Conservation (phyloP, 176 grass and related monocot species). For the Oryza australiensis region DNA sequence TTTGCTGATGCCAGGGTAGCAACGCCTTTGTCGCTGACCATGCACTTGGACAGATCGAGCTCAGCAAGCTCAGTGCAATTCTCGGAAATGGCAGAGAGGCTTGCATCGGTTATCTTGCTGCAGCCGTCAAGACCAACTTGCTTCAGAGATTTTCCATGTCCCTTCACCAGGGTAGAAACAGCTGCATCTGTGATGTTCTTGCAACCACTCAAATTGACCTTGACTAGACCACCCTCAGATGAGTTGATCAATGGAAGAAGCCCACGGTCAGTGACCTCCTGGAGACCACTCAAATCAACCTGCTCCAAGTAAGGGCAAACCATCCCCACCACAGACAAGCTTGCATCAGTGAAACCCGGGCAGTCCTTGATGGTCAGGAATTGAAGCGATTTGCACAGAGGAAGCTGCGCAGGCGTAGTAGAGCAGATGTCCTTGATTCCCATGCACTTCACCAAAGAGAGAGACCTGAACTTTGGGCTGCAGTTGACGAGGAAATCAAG, state of each 20-base stretch:
- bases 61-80: slow-evolving; percentile 62
- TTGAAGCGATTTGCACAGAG: slow-evolving; percentile 63
- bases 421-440: slow-evolving; percentile 69
- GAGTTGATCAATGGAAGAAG: slow-evolving; percentile 67
- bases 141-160: slow-evolving; percentile 80
- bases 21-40: slow-evolving; percentile 70
- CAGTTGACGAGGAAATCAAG: slow-evolving; percentile 67
- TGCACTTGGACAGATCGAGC: slow-evolving; percentile 81
- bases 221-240: slow-evolving; percentile 56
- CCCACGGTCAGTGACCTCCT: slow-evolving; percentile 62
- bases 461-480: slow-evolving; percentile 58
- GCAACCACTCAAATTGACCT: slow-evolving; percentile 77
- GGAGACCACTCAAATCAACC: slow-evolving; percentile 71
- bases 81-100: slow-evolving; percentile 55
- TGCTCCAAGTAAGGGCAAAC: slow-evolving; percentile 86
- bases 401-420: slow-evolving; percentile 54
- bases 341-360: slow-evolving; percentile 79
- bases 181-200: slow-evolving; percentile 80
- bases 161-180: slow-evolving; percentile 64
- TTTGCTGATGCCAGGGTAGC: slow-evolving; percentile 59
- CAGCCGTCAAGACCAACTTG: slow-evolving; percentile 81
- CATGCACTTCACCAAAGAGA: slow-evolving; percentile 86
- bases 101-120: slow-evolving; percentile 84
- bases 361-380: slow-evolving; percentile 81
- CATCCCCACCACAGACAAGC: slow-evolving; percentile 72